Percentiles rank a stretch among this genome's conserved stretches.
Evolutionary conservation across 495 filamentous ascomycete species (phyloP).

Genomic region (Tuber brumale): DNA sequence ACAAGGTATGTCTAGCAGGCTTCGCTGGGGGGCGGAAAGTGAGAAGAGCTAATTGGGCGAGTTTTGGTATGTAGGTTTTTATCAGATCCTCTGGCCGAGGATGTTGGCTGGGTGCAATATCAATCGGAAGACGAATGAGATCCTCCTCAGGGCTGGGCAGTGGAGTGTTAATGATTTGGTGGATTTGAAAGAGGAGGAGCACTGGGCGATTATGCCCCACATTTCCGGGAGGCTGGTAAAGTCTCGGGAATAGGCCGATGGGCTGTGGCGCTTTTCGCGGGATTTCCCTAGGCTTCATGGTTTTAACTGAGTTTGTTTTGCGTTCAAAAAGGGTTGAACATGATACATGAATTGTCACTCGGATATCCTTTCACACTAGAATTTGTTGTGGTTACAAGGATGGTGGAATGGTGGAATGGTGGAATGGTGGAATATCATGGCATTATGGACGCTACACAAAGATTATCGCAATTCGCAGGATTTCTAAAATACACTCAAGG

Average conservation of each 20-base stretch:
- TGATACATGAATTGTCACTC: background rate
- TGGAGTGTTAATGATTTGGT: constrained; percentile 22
- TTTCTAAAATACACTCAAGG: constrained; percentile 8
- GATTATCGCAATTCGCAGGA: background rate
- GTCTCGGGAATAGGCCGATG: constrained; percentile 7
- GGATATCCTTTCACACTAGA: background rate
- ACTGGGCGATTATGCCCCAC: constrained; percentile 24
- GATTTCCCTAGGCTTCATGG: background rate
- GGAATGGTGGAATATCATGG: background rate
- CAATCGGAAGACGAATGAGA: constrained; percentile 28
- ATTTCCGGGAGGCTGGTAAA: constrained; percentile 32
- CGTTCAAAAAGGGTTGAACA: background rate
- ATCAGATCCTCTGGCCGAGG: constrained; percentile 32
- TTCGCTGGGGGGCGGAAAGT: no score
- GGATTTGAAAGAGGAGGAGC: constrained; percentile 12
- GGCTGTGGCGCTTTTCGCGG: background rate
- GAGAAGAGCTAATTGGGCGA: background rate
- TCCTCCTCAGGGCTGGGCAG: constrained; percentile 14
- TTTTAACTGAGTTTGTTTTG: background rate
- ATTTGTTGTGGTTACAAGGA: background rate
- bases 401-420: background rate
- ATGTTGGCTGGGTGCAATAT: constrained; percentile 27
- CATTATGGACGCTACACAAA: background rate
- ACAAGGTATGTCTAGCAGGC: constrained; percentile 13
- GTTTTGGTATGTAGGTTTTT: constrained; percentile 24